phyloP scores from a whole-genome alignment of 2,329 filamentous ascomycete genomes.

The Cladosporium sp. region DNA sequence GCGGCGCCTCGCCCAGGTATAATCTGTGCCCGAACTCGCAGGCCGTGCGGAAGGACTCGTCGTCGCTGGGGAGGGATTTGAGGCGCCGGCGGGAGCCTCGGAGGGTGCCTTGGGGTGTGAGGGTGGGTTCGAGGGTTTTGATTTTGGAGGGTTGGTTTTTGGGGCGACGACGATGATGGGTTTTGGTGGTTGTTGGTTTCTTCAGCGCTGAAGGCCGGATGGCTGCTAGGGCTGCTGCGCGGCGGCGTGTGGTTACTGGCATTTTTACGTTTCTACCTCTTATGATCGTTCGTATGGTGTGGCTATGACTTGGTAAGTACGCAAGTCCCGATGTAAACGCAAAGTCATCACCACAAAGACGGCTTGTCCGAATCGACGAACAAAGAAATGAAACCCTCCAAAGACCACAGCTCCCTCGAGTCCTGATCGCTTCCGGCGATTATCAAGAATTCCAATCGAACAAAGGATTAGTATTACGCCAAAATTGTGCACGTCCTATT shows the following conservation, averaged over 20 bases:
- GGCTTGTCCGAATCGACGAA: too few species aligned
- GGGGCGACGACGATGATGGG: background rate
- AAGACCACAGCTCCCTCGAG: too few species aligned
- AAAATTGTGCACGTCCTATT: too few species aligned
- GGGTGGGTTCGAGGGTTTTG: background rate
- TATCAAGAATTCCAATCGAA: too few species aligned
- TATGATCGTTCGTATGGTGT: background rate
- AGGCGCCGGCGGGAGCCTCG: background rate
- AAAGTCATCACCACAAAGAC: too few species aligned
- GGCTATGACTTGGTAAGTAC: too few species aligned
- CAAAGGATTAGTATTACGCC: too few species aligned
- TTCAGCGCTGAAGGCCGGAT: conserved; percentile 1
- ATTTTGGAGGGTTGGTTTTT: background rate
- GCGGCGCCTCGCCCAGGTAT: background rate
- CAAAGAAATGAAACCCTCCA: too few species aligned
- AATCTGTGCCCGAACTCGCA: conserved; percentile 4
- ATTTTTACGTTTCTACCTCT: background rate
- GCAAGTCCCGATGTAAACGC: too few species aligned
- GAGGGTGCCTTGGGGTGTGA: background rate
- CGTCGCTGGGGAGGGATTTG: background rate
- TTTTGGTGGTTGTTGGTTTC: background rate
- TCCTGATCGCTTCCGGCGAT: too few species aligned
- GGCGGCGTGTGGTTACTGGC: conserved; percentile 4
- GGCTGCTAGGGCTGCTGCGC: conserved; percentile 1
- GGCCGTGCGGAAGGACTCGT: background rate